phyloP scores from a whole-genome alignment of 2,329 filamentous ascomycete genomes.

The Fusarium hainanense region DNA sequence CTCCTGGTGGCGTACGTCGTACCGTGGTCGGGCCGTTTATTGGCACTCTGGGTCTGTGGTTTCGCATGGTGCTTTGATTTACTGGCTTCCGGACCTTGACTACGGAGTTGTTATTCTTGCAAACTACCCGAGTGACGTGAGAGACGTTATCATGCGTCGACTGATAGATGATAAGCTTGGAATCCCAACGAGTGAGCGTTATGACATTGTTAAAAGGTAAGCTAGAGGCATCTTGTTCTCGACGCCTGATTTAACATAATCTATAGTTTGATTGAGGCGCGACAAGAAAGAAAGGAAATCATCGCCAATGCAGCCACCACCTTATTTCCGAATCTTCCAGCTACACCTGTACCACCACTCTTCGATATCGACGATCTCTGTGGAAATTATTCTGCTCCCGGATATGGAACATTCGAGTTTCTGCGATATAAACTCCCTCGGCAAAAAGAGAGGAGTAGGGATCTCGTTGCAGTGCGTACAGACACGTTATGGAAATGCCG shows the following conservation, averaged over 20 bases:
- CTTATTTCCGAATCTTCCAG: background rate
- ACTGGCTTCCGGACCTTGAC: conserved; percentile 50
- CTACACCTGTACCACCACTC: background rate
- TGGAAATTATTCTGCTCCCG: conserved; percentile 59
- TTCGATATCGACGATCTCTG: conserved; percentile 16
- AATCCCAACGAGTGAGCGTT: conserved; percentile 36
- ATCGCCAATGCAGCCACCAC: background rate
- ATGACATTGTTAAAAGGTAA: conserved; percentile 36
- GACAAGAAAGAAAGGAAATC: conserved; percentile 15
- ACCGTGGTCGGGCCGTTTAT: conserved; percentile 46
- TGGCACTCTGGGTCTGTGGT: conserved; percentile 48
- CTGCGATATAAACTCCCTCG: background rate
- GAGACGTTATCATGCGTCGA: conserved; percentile 42
- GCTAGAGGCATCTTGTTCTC: too few species aligned
- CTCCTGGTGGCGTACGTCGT: conserved; percentile 46
- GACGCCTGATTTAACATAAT: background rate
- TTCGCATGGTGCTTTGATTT: conserved; percentile 45
- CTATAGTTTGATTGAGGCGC: background rate
- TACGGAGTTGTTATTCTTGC: conserved; percentile 49
- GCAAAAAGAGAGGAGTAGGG: conserved; percentile 9
- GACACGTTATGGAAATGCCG: conserved; percentile 42
- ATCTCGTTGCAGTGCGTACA: conserved; percentile 41
- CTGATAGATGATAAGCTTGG: conserved; percentile 49
- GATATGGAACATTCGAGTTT: conserved; percentile 50
- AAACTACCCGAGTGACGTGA: conserved; percentile 57